Evolutionary conservation across 1,284 basidiomycete species (phyloP), one percentile per base, ranked within the genome.

Genomic region (Cutaneotrichosporon mucoides): DNA sequence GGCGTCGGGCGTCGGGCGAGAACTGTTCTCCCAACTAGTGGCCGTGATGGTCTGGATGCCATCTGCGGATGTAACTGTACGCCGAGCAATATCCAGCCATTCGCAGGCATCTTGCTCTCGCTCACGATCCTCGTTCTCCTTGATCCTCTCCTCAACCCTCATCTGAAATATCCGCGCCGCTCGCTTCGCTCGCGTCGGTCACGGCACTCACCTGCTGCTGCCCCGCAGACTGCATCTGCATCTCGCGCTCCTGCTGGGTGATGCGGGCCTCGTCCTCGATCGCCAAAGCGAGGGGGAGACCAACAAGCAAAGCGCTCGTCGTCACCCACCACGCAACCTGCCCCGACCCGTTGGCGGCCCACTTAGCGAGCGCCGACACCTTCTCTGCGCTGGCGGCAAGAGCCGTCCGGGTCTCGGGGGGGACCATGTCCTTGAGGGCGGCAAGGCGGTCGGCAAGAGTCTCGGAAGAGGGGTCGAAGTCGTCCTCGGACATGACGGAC

Each of bases 191-290:
- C 24, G 24, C 24, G n/a, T n/a, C n/a, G 12, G 11, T n/a, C 10
- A 6, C 13, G 42, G 8, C 13, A 83, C 84, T 63, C 62, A 91
- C 91, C 84, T 89, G 88, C 79, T 94, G 91, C 15, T 87, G 87
- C 43, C 93, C 93, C 73, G 91, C 87, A 76, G 92, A 92, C 78
- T 96, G 92, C 55, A 90, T 90, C 67, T 90, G 81, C 84, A 93
- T 87, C 79, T 98, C 93, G 80, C 90, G 88, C 80, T 99, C 95
- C 80, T 98, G 94, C 59, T 88, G 87, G 5, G 93, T 88, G 61
- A 96, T 85, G 79, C 92, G 92, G 53, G 89, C 88, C 81, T 99
- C 95, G 79, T 96, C 95, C 79, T 99, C 95, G 65, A 98, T 84
- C 58, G 88, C 89, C 66, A 99, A 83, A 2, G 93, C 92, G 66